Base-by-base conservation (phyloP, 2,329 filamentous ascomycete genomes). In the Byssothecium circinans region DNA sequence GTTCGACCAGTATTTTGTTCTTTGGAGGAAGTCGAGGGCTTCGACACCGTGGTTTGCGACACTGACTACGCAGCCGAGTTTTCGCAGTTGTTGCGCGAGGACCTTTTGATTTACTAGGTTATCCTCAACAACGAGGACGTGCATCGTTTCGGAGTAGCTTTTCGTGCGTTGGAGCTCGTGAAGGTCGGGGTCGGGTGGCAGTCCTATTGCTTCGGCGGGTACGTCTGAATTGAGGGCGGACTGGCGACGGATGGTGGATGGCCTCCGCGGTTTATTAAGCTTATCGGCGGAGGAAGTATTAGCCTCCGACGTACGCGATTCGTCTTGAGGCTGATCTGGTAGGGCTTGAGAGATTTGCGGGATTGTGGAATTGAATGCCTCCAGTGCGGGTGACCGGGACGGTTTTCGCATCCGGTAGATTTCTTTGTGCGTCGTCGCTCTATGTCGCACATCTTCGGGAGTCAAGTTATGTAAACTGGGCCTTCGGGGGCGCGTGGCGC, bases 71-170 rank as follows among this genome's bases (percentile, higher is more conserved):
- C 67, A 69, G 7, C 70, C 69, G 2, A 65, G 45, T 10, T 68
- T 69, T 6, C 60, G 56, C 3, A 75, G 60, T 39, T 74, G 72
- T 49, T 69, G 73, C 3, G 65, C 58, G 12, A 74, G 55, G 14
- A 75, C 70, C 22, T 65, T 64, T 44, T 74, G 72, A 18, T 75
- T 74, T 29, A 74, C 62, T 5, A 72, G 53, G 34, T 75, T 74
- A 41, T 75, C 72, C 50, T 68, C 67, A 1, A 70, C 67, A 7
- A 70, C 56, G 4, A 70, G 52, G 8, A 69, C 49, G 34, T 67
- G 49, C 1, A 67, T 44, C 2, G 35, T 43, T 15, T 47, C 35
- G 7, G 51, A 27, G 6, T 57, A 37, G 4, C 44, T 46, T 2
- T 34, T 41, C 8, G 39, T n/a, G 4, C 19, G 37, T 3, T 22